Evolutionary conservation across 2,329 filamentous ascomycete genomes (phyloP).

Genomic region (Malbranchea zuffiana): DNA sequence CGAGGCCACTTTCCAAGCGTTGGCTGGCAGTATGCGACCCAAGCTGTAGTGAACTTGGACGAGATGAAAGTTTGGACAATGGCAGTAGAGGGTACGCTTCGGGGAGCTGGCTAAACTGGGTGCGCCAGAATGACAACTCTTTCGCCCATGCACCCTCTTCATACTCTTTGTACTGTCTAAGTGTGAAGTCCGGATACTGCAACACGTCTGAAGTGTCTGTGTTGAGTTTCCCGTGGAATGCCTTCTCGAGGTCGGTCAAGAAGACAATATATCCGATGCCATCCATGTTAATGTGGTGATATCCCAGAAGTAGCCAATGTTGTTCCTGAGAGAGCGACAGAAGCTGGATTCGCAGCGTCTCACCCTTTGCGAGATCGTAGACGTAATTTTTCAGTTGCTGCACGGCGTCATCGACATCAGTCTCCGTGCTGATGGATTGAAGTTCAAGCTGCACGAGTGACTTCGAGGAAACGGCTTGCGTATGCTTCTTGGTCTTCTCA

Average conservation of each 20-base stretch:
- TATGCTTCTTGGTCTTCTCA: conserved; percentile 9
- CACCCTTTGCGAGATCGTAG: conserved; percentile 32
- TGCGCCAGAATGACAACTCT: neutral
- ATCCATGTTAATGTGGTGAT: conserved; percentile 45
- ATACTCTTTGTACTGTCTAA: neutral
- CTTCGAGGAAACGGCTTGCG: conserved; percentile 5
- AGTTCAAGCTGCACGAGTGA: conserved; percentile 4
- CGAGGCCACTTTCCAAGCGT: too few species aligned
- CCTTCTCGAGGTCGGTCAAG: conserved; percentile 32
- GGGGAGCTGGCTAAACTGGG: neutral
- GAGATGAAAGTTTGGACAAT: neutral
- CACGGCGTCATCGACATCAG: conserved; percentile 10
- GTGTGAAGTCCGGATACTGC: neutral
- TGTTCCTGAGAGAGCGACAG: conserved; percentile 12
- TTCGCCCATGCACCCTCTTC: neutral
- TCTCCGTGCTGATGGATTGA: neutral
- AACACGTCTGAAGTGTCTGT: too few species aligned
- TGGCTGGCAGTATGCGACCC: too few species aligned
- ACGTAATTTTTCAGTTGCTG: conserved; percentile 20
- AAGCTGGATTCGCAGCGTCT: conserved; percentile 16
- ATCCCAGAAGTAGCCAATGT: conserved; percentile 33
- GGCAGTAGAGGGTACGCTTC: neutral
- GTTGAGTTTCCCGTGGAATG: neutral
- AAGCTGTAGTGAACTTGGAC: too few species aligned
- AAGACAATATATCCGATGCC: conserved; percentile 37